phyloP scores from a whole-genome alignment of 306 rosid genomes.

The Parietaria judaica region DNA sequence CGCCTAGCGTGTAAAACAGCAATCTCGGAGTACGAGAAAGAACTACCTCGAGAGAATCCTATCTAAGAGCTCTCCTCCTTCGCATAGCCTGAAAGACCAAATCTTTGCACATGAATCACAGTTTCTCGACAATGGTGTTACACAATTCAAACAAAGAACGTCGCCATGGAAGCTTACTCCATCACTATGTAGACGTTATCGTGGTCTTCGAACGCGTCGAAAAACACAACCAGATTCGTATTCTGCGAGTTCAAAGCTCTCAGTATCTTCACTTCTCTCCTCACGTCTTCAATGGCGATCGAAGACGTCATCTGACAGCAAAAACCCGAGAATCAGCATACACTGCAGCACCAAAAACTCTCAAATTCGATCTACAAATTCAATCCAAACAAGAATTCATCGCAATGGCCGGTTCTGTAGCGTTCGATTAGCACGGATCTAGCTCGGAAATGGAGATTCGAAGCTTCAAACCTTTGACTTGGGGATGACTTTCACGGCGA shows the following conservation, averaged over 20 bases:
- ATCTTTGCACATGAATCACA: slow-evolving; percentile 1
- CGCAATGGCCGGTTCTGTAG: not conserved
- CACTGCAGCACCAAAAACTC: no score
- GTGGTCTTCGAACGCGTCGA: slow-evolving; percentile 77
- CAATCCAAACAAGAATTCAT: not conserved
- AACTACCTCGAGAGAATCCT: slow-evolving; percentile 77
- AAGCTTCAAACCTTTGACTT: slow-evolving; percentile 60
- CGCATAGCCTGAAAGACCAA: slow-evolving; percentile 53
- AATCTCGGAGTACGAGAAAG: no score
- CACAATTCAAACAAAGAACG: slow-evolving; percentile 2
- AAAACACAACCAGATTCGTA: slow-evolving; percentile 58
- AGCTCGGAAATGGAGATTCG: not conserved
- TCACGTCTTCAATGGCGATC: slow-evolving; percentile 90
- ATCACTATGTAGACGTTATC: slow-evolving; percentile 84
- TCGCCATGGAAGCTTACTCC: slow-evolving; percentile 60
- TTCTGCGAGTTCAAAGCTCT: slow-evolving; percentile 77
- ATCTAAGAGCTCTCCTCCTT: slow-evolving; percentile 96
- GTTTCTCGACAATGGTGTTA: slow-evolving; percentile 1
- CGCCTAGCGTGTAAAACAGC: no score
- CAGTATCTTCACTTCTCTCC: slow-evolving; percentile 92
- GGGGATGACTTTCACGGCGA: slow-evolving; percentile 87
- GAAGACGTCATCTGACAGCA: slow-evolving; percentile 82
- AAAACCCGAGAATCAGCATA: slow-evolving; percentile 14
- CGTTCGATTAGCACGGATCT: not conserved
- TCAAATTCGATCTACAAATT: no score